phyloP scores from a whole-genome alignment of 202 grass and related monocot genomes.

The Cymbopogon flexuosus region DNA sequence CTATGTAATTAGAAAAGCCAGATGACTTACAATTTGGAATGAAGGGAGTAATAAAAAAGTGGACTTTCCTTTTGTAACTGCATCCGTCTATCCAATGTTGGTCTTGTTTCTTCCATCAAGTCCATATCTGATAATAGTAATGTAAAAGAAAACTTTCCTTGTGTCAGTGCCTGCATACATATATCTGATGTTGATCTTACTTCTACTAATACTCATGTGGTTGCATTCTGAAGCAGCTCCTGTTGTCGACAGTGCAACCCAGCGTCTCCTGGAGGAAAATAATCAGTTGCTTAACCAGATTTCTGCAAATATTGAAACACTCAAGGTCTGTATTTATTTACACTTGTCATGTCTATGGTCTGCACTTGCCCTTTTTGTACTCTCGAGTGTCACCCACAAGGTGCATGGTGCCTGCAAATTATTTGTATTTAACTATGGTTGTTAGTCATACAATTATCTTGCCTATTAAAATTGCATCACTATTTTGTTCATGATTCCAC shows the following conservation, averaged over 20 bases:
- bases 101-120: neutral
- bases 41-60: neutral
- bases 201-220: neutral
- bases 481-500: neutral
- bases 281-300: slow-evolving; percentile 64
- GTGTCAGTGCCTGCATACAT: neutral
- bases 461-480: neutral
- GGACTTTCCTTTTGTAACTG: neutral
- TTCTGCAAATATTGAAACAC: slow-evolving; percentile 66
- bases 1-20: neutral
- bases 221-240: slow-evolving; percentile 46
- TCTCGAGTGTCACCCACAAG: neutral
- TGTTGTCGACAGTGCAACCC: slow-evolving; percentile 54
- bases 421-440: neutral
- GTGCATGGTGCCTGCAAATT: neutral
- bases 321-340: slow-evolving; percentile 52
- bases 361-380: neutral
- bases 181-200: slow-evolving; percentile 6
- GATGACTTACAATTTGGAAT: neutral
- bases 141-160: neutral
- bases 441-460: neutral
- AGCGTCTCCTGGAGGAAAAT: slow-evolving; percentile 71
- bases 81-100: neutral
- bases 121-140: neutral
- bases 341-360: slow-evolving; percentile 13